Conservation (phyloP, 805 yeast species). For the Ascoidea asiatica region DNA sequence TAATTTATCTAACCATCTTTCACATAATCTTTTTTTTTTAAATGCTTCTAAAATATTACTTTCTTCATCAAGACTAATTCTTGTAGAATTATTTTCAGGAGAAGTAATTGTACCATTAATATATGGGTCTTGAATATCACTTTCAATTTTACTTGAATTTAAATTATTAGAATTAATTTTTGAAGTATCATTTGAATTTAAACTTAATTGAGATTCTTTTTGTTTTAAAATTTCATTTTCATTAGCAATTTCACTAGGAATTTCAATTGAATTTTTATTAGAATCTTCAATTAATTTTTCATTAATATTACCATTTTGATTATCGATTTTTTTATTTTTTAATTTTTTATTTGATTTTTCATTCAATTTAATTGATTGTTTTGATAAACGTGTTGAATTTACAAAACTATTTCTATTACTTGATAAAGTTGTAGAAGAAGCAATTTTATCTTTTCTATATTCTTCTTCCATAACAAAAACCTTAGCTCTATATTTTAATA, state of each 20-base stretch:
- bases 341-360: constrained; percentile 6
- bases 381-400: constrained; percentile 9
- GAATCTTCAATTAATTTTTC: not conserved
- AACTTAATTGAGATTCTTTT: not conserved
- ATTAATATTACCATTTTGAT: not conserved
- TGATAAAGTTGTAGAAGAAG: constrained; percentile 1
- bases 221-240: not conserved
- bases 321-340: constrained; percentile 1
- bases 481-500: constrained; percentile 43
- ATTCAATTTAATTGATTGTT: too few species aligned
- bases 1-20: constrained; percentile 60
- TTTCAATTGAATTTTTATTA: not conserved
- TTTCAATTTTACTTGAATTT: not conserved
- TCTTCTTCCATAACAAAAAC: constrained; percentile 62
- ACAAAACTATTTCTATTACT: not conserved
- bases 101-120: constrained; percentile 8
- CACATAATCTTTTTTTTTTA: constrained; percentile 54
- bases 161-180: too few species aligned
- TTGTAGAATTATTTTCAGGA: not conserved
- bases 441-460: constrained; percentile 26
- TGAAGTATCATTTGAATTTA: too few species aligned
- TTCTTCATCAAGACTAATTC: constrained; percentile 6
- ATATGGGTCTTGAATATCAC: not conserved
- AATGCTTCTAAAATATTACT: constrained; percentile 25
- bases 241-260: not conserved